Evolutionary conservation across 2,329 filamentous ascomycete species (phyloP).

Genomic region (Beauveria sp.): DNA sequence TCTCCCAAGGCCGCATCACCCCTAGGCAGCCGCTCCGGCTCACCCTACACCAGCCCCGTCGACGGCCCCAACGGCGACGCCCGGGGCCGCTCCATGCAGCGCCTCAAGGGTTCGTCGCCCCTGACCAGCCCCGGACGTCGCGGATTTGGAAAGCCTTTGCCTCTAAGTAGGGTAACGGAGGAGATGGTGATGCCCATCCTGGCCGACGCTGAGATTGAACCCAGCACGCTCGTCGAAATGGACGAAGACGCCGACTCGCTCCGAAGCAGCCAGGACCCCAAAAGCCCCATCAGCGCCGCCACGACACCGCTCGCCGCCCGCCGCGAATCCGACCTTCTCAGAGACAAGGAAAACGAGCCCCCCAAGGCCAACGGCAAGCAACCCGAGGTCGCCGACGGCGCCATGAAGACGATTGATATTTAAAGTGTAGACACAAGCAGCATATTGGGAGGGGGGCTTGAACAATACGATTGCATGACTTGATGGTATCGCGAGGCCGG

Average conservation of each 20-base stretch:
- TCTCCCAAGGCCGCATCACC: slow-evolving; percentile 37
- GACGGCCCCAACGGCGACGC: slow-evolving; percentile 58
- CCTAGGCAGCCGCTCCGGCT: slow-evolving; percentile 40
- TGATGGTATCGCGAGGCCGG: neutral
- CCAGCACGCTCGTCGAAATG: slow-evolving; percentile 47
- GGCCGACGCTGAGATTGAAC: slow-evolving; percentile 30
- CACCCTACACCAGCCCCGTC: slow-evolving; percentile 59
- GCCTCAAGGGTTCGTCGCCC: slow-evolving; percentile 57
- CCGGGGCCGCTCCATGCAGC: slow-evolving; percentile 64
- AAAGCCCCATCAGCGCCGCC: slow-evolving; percentile 21
- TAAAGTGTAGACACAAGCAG: slow-evolving; percentile 24
- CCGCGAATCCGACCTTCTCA: slow-evolving; percentile 28
- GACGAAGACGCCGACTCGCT: slow-evolving; percentile 51
- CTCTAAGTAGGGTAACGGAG: slow-evolving; percentile 67
- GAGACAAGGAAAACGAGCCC: slow-evolving; percentile 29
- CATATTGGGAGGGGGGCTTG: slow-evolving; percentile 2
- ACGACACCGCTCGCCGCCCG: slow-evolving; percentile 21
- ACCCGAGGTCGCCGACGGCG: slow-evolving; percentile 36
- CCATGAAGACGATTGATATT: slow-evolving; percentile 57
- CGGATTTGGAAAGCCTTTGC: slow-evolving; percentile 60
- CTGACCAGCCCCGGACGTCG: slow-evolving; percentile 58
- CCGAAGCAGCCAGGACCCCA: slow-evolving; percentile 36
- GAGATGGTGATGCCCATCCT: slow-evolving; percentile 43
- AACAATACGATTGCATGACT: slow-evolving; percentile 12
- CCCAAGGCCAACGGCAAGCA: slow-evolving; percentile 39